These are phyloP conservation scores for Colletotrichum plurivorum DNA, from an alignment of 2,329 filamentous ascomycete species.

Conservation along the genomic window DNA sequence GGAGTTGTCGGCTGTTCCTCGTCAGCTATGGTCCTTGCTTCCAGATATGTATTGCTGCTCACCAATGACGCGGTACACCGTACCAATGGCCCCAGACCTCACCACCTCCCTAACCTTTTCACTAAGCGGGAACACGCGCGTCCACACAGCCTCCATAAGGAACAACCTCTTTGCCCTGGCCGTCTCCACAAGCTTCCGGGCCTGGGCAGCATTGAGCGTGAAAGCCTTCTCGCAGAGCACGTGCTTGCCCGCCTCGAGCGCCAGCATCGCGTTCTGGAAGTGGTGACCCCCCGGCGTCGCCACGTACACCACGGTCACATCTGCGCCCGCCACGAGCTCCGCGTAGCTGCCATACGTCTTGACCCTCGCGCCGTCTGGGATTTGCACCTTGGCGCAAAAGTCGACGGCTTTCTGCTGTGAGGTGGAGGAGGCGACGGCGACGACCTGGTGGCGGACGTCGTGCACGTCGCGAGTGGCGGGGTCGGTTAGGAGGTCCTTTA, in stretches of 20 bases:
- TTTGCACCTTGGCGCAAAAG: slow-evolving; percentile 80
- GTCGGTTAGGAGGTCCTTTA: slow-evolving; percentile 82
- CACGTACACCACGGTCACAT: slow-evolving; percentile 89
- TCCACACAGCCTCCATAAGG: slow-evolving; percentile 93
- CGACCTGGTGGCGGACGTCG: slow-evolving; percentile 82
- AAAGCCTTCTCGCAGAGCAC: slow-evolving; percentile 94
- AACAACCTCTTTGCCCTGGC: slow-evolving; percentile 81
- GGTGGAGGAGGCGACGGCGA: slow-evolving; percentile 78
- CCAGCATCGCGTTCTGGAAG: slow-evolving; percentile 90
- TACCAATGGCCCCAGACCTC: slow-evolving; percentile 68
- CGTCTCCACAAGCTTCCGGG: slow-evolving; percentile 78
- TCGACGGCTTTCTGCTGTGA: slow-evolving; percentile 78
- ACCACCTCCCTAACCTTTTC: slow-evolving; percentile 79
- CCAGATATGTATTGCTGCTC: no score
- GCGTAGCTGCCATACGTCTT: slow-evolving; percentile 85
- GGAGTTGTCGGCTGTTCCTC: no score
- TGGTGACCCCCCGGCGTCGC: slow-evolving; percentile 94
- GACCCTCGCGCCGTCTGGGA: slow-evolving; percentile 69
- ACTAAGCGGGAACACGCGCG: slow-evolving; percentile 87
- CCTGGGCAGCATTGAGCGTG: slow-evolving; percentile 85
- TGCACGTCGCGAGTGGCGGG: slow-evolving; percentile 77
- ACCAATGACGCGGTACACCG: slow-evolving; percentile 71
- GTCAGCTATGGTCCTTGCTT: no score
- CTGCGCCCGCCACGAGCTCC: slow-evolving; percentile 82
- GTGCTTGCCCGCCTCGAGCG: slow-evolving; percentile 85